Evolutionary conservation across 1,139 yeast genomes (phyloP).

Genomic region (Hemisphaericaspora lyxosophila): DNA sequence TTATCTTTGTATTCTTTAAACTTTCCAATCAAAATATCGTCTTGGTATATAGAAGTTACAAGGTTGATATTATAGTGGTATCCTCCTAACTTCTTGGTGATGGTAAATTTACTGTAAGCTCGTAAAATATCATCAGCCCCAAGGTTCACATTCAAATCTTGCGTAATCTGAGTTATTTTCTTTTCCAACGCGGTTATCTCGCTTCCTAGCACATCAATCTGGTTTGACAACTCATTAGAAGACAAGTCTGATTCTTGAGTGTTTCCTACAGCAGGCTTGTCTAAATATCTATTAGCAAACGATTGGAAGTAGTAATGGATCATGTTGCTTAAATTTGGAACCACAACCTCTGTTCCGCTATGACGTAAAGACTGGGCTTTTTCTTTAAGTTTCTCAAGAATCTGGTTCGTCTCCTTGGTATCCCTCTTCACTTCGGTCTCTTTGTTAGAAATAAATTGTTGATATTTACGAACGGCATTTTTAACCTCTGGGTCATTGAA

Average conservation of each 20-base stretch:
- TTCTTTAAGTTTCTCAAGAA: slow-evolving; percentile 14
- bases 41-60: slow-evolving; percentile 58
- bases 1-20: slow-evolving; percentile 40
- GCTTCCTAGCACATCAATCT: slow-evolving; percentile 13
- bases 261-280: slow-evolving; percentile 5
- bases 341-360: slow-evolving; percentile 2
- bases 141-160: slow-evolving; percentile 32
- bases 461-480: slow-evolving; percentile 61
- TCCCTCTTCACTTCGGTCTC: slow-evolving; percentile 17
- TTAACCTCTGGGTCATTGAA: slow-evolving; percentile 89
- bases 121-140: slow-evolving; percentile 70
- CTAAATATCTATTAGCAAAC: slow-evolving; percentile 12
- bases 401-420: slow-evolving; percentile 12
- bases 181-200: slow-evolving; percentile 21
- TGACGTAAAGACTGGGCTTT: slow-evolving; percentile 14
- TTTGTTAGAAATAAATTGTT: slow-evolving; percentile 50
- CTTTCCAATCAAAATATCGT: slow-evolving; percentile 57
- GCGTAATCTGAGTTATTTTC: slow-evolving; percentile 17
- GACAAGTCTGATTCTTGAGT: slow-evolving; percentile 8
- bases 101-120: slow-evolving; percentile 52
- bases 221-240: slow-evolving; percentile 8
- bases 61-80: slow-evolving; percentile 68
- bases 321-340: slow-evolving; percentile 27
- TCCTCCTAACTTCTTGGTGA: slow-evolving; percentile 57
- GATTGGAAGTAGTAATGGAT: slow-evolving; percentile 23